Conservation (phyloP, 441 rosid genomes). For the Populus tomentosa region DNA sequence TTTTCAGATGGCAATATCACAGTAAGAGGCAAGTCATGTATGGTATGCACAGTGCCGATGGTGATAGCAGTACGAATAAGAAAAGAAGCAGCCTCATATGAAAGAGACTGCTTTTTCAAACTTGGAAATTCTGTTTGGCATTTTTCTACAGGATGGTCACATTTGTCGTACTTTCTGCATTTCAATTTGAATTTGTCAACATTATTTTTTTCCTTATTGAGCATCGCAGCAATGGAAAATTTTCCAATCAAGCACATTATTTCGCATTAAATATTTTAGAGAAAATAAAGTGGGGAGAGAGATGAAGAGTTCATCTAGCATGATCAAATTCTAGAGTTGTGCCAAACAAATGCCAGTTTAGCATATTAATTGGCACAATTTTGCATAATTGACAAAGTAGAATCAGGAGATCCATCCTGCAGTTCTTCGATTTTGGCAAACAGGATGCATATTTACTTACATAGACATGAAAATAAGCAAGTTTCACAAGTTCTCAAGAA, state of each 20-base stretch:
- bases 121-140: neutral
- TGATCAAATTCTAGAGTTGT: neutral
- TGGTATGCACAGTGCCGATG: neutral
- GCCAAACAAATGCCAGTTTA: neutral
- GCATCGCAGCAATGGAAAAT: neutral
- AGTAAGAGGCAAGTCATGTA: neutral
- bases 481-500: neutral
- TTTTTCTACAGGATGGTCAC: neutral
- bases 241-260: neutral
- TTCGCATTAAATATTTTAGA: neutral
- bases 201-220: neutral
- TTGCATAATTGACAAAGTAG: neutral
- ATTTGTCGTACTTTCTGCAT: neutral
- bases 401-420: neutral
- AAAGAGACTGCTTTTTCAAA: neutral
- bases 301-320: slow-evolving; percentile 2
- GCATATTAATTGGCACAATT: neutral
- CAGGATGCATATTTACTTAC: neutral
- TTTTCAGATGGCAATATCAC: slow-evolving; percentile 7
- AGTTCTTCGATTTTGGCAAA: neutral
- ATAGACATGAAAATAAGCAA: neutral
- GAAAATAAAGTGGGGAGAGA: neutral
- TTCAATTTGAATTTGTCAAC: neutral
- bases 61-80: neutral
- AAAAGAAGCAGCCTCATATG: neutral